phyloP scores from a whole-genome alignment of 2,329 filamentous ascomycete species.

The Trichoderma simmonsii region DNA sequence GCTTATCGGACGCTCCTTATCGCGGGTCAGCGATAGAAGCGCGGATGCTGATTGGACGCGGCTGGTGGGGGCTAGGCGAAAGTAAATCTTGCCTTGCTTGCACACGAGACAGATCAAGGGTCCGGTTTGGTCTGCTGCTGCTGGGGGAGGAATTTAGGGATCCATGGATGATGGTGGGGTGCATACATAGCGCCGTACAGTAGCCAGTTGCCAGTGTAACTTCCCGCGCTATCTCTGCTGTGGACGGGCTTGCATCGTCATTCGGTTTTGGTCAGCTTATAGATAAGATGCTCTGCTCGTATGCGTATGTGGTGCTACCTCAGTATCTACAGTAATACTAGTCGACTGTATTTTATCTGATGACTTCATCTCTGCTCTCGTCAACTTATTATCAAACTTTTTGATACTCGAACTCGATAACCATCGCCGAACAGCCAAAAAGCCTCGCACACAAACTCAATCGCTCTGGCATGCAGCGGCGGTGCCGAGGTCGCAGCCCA shows the following conservation, averaged over 20 bases:
- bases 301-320: not conserved
- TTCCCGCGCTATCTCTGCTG: not conserved
- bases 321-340: not conserved
- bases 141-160: not conserved
- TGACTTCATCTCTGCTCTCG: not conserved
- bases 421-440: no score
- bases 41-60: not conserved
- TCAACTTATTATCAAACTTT: not conserved
- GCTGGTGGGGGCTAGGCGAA: not conserved
- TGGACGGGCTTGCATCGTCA: not conserved
- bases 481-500: constrained; percentile 4
- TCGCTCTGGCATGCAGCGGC: not conserved
- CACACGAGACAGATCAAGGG: constrained; percentile 10
- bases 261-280: not conserved
- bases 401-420: not conserved
- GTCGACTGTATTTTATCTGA: not conserved
- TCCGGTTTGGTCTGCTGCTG: not conserved
- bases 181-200: not conserved
- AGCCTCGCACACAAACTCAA: not conserved
- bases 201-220: not conserved
- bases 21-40: constrained; percentile 12
- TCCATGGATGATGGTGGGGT: not conserved
- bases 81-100: not conserved
- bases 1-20: constrained; percentile 10
- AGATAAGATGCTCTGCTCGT: not conserved